A percentile compares a stretch with the other conserved stretches of the same genome.
These are phyloP conservation scores for Kalmusia sp. DNA, from an alignment of 2,329 filamentous ascomycete genomes.

Conservation along the genomic window DNA sequence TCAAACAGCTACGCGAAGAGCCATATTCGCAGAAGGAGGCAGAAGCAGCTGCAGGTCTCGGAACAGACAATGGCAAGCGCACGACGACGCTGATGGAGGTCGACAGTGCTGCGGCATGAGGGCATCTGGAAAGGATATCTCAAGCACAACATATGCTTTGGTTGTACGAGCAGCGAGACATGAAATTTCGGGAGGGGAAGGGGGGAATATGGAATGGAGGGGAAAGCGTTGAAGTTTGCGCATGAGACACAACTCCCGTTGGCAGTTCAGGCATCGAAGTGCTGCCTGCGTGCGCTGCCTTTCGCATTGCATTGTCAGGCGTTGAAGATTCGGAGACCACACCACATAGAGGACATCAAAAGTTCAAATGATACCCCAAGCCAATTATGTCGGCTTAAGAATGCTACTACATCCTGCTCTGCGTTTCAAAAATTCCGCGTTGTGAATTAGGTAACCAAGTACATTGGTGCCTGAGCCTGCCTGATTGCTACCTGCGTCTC, in stretches of 20 bases:
- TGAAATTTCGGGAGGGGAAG: background rate
- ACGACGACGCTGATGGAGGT: constrained; percentile 43
- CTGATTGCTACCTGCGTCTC: constrained; percentile 41
- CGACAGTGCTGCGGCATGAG: constrained; percentile 30
- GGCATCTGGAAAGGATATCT: constrained; percentile 2
- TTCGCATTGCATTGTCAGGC: constrained; percentile 38
- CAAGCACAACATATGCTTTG: too few relatives aligned
- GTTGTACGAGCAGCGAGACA: background rate
- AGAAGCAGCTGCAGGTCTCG: constrained; percentile 77
- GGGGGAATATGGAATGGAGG: background rate
- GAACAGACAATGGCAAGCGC: constrained; percentile 69
- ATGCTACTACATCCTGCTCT: constrained; percentile 1
- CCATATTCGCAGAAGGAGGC: constrained; percentile 87
- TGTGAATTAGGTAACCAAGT: constrained; percentile 29
- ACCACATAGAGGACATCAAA: constrained; percentile 32
- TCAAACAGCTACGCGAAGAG: constrained; percentile 82
- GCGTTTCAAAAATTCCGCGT: constrained; percentile 12
- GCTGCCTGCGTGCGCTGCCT: constrained; percentile 14
- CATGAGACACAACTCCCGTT: background rate
- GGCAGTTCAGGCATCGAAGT: background rate
- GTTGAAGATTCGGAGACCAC: constrained; percentile 31
- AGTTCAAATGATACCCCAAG: constrained; percentile 41
- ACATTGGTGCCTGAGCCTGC: constrained; percentile 41
- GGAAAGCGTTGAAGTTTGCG: background rate
- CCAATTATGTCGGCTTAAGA: constrained; percentile 23